Conservation (phyloP, 2,329 filamentous ascomycete genomes). For the Epichloe glyceriae region DNA sequence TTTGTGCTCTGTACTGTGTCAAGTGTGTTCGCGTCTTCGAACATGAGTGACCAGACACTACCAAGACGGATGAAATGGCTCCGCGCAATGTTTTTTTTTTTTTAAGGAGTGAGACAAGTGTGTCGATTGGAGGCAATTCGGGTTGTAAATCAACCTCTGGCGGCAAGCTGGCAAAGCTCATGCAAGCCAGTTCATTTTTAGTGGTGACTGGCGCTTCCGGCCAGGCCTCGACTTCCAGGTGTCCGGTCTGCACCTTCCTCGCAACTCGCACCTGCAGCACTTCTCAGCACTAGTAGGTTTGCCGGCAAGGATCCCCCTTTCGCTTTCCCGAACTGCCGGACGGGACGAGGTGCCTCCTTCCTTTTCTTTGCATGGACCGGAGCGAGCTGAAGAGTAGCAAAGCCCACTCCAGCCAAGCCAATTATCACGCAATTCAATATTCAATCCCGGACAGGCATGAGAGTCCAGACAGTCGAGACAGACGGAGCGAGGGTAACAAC, state of each 20-base stretch:
- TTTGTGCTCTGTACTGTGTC: not conserved
- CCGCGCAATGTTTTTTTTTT: not conserved
- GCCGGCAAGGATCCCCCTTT: not conserved
- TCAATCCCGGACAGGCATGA: not conserved
- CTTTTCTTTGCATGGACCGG: not conserved
- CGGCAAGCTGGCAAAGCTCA: too few species aligned
- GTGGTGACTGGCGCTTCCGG: too few species aligned
- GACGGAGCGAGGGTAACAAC: not conserved
- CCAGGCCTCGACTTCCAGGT: too few species aligned
- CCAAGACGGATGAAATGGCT: not conserved
- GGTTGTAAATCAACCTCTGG: too few species aligned
- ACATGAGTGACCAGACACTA: too few species aligned
- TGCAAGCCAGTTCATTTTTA: too few species aligned
- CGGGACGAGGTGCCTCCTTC: not conserved
- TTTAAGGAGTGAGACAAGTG: not conserved
- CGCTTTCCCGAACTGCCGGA: not conserved
- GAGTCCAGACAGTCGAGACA: not conserved
- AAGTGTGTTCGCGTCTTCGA: too few species aligned
- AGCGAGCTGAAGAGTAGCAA: not conserved
- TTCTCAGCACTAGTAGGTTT: not conserved
- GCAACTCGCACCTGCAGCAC: not conserved
- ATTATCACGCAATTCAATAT: not conserved
- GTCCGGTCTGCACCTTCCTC: not conserved
- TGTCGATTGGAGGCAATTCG: too few species aligned
- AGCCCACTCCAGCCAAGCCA: not conserved